A percentile compares a stretch with the other conserved stretches of the same genome.
Conservation (phyloP, 2,329 filamentous ascomycete species). For the Neofusicoccum parvum region DNA sequence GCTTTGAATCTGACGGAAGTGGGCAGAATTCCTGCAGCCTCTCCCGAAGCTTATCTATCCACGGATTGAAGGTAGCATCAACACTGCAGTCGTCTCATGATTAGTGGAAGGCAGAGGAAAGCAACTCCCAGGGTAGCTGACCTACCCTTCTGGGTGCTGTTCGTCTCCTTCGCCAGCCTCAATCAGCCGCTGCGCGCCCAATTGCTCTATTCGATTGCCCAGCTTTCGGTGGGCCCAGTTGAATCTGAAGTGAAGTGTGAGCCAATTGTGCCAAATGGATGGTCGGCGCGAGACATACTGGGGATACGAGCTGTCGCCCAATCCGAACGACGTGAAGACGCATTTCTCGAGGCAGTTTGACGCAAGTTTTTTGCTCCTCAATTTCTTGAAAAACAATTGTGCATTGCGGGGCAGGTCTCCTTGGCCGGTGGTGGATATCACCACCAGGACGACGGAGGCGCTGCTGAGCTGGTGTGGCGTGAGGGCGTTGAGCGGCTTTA, state of each 20-base stretch:
- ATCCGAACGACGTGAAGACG: constrained; percentile 81
- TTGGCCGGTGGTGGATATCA: constrained; percentile 90
- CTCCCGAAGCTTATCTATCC: constrained; percentile 69
- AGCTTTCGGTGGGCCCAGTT: constrained; percentile 93
- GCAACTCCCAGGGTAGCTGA: constrained; percentile 23
- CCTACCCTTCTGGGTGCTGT: constrained; percentile 86
- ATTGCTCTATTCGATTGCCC: constrained; percentile 77
- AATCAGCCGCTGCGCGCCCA: constrained; percentile 78
- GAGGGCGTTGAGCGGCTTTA: constrained; percentile 76
- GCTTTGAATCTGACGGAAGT: constrained; percentile 64
- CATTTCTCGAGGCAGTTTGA: constrained; percentile 68
- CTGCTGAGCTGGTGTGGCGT: constrained; percentile 61
- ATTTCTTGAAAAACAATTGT: constrained; percentile 77
- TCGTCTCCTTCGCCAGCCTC: constrained; percentile 87
- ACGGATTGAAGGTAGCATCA: constrained; percentile 79
- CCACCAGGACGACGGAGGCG: constrained; percentile 68
- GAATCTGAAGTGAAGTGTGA: constrained; percentile 58
- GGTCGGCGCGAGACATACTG: constrained; percentile 60
- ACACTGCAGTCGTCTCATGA: constrained; percentile 49
- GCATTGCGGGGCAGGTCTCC: constrained; percentile 89
- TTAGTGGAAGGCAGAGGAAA: constrained; percentile 17
- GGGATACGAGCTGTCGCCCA: constrained; percentile 92
- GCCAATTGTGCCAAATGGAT: not conserved
- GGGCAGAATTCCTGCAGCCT: constrained; percentile 69
- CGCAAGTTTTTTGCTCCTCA: constrained; percentile 77